phyloP scores from a whole-genome alignment of 352 stramenopile species.

The Globisporangium iwayamae region DNA sequence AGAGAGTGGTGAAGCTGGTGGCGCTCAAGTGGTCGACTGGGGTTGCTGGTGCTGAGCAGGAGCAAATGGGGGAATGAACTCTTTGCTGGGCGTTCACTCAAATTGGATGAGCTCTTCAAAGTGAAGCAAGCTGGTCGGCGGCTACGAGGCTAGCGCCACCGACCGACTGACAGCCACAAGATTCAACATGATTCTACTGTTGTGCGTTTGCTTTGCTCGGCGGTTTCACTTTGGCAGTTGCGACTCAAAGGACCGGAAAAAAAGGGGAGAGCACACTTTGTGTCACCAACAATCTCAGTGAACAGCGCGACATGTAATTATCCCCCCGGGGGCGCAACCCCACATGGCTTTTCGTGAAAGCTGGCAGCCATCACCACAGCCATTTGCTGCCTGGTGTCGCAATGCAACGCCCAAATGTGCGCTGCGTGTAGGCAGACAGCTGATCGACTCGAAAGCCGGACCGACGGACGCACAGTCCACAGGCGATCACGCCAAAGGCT shows the following conservation, averaged over 20 bases:
- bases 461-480: no score
- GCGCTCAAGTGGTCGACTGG: not conserved
- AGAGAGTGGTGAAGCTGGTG: conserved; percentile 3
- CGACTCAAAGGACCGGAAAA: not conserved
- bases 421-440: not conserved
- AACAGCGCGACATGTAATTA: not conserved
- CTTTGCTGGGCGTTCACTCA: no score
- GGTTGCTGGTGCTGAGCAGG: not conserved
- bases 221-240: conserved; percentile 3
- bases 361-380: not conserved
- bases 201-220: not conserved
- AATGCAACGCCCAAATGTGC: not conserved
- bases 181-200: conserved; percentile 2
- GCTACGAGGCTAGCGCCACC: not conserved
- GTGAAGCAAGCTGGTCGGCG: not conserved
- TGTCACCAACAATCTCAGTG: not conserved
- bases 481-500: no score
- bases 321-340: not conserved
- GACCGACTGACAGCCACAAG: not conserved
- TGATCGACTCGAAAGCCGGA: not conserved
- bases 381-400: not conserved
- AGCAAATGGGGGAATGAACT: conserved; percentile 13
- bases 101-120: not conserved
- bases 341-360: not conserved
- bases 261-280: not conserved